A percentile compares a stretch with the other conserved stretches of the same genome.
Conservation (phyloP, 768 basidiomycete species). For the Terana coerulea region DNA sequence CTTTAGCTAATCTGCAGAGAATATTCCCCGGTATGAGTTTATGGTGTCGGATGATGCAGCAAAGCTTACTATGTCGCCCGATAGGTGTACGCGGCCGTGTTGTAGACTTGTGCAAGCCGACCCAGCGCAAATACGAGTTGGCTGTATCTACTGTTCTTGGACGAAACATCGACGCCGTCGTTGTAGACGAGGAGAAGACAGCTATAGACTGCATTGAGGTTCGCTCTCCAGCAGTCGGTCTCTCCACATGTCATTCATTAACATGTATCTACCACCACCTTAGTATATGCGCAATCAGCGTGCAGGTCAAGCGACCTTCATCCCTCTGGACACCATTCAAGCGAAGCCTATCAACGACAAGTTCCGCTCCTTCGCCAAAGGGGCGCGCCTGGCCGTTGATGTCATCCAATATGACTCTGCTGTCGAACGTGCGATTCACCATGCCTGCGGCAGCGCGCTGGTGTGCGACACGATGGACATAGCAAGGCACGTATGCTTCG, state of each 20-base stretch:
- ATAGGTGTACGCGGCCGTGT: constrained; percentile 89
- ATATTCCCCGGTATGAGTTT: constrained; percentile 76
- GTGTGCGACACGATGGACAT: constrained; percentile 97
- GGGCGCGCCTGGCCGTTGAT: constrained; percentile 58
- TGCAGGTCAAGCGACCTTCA: constrained; percentile 94
- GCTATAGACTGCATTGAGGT: constrained; percentile 98
- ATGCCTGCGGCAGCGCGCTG: constrained; percentile 92
- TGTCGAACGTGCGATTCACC: constrained; percentile 93
- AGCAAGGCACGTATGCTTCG: constrained; percentile 86
- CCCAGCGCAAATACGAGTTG: constrained; percentile 85
- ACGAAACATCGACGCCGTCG: constrained; percentile 90
- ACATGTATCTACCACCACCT: not conserved
- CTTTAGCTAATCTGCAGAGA: constrained; percentile 74
- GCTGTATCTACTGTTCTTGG: constrained; percentile 92
- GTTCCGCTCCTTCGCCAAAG: constrained; percentile 86
- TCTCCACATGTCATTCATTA: not conserved
- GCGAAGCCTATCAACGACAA: constrained; percentile 93
- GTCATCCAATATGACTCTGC: constrained; percentile 62
- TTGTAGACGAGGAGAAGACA: constrained; percentile 95
- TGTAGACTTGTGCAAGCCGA: constrained; percentile 92
- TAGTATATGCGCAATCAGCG: constrained; percentile 95
- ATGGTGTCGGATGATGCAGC: not conserved
- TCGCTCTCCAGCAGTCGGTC: constrained; percentile 18
- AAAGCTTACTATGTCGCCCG: not conserved
- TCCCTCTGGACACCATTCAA: constrained; percentile 97